These are phyloP conservation scores for Aspergillus sp. DNA, from an alignment of 2,329 filamentous ascomycete genomes.

Conservation along the genomic window DNA sequence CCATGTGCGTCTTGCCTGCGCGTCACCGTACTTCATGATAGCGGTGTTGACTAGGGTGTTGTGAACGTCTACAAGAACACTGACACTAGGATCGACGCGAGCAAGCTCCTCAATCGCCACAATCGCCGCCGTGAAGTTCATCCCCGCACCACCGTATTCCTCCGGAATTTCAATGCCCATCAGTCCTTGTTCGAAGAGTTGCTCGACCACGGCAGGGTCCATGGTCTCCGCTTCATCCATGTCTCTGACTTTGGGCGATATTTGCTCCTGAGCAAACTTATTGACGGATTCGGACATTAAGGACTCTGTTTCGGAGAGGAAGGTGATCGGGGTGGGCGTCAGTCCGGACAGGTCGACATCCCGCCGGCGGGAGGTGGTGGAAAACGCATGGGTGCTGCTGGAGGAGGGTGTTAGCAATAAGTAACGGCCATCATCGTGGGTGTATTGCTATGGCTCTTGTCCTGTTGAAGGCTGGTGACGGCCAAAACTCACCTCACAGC, in stretches of 20 bases:
- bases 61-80: slow-evolving; percentile 94
- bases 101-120: slow-evolving; percentile 97
- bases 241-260: slow-evolving; percentile 87
- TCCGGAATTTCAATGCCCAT: slow-evolving; percentile 98
- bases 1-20: slow-evolving; percentile 78
- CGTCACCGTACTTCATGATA: slow-evolving; percentile 79
- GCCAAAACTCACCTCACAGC: slow-evolving; percentile 41
- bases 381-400: slow-evolving; percentile 56
- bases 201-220: slow-evolving; percentile 84
- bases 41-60: slow-evolving; percentile 97
- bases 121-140: slow-evolving; percentile 98
- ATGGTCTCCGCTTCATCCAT: slow-evolving; percentile 98
- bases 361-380: slow-evolving; percentile 59
- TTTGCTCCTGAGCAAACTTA: slow-evolving; percentile 86
- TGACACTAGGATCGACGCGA: slow-evolving; percentile 89
- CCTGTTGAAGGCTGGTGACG: background rate
- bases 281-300: slow-evolving; percentile 88
- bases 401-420: background rate
- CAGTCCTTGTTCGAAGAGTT: slow-evolving; percentile 93
- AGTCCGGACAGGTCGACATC: slow-evolving; percentile 70
- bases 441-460: background rate
- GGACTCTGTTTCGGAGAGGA: slow-evolving; percentile 84
- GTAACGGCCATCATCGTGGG: too few relatives aligned
- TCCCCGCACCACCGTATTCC: slow-evolving; percentile 92
- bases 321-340: slow-evolving; percentile 87